phyloP scores from a whole-genome alignment of 805 yeast genomes.

The Ogataea corticis region DNA sequence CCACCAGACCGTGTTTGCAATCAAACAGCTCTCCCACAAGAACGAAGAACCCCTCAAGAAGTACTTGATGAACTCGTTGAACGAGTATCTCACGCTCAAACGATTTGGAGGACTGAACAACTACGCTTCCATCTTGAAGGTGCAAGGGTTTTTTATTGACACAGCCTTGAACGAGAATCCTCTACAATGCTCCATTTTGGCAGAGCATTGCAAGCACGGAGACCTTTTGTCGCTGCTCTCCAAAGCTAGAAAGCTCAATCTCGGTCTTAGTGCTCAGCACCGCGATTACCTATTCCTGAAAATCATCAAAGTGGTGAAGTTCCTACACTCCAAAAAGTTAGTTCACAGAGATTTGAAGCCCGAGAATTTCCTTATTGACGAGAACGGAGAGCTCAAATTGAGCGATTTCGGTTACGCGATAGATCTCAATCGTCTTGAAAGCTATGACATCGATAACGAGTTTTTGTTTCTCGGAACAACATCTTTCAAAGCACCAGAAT shows the following conservation, averaged over 20 bases:
- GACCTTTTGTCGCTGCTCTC: constrained; percentile 49
- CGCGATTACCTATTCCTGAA: constrained; percentile 51
- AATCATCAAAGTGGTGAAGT: constrained; percentile 50
- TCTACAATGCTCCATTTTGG: constrained; percentile 35
- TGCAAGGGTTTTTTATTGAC: constrained; percentile 17
- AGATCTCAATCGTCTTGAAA: constrained; percentile 29
- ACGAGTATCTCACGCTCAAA: constrained; percentile 30
- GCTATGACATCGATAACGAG: constrained; percentile 21
- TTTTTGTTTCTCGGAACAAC: constrained; percentile 47
- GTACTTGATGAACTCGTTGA: constrained; percentile 25
- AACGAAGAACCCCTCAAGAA: constrained; percentile 2
- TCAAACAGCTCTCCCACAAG: constrained; percentile 15
- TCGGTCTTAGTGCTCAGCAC: constrained; percentile 35
- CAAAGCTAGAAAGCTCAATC: constrained; percentile 37
- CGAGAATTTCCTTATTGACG: constrained; percentile 50
- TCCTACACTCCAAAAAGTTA: constrained; percentile 42
- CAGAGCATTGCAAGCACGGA: constrained; percentile 47
- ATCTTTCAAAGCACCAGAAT: constrained; percentile 57
- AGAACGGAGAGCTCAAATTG: constrained; percentile 44
- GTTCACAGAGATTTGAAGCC: constrained; percentile 57
- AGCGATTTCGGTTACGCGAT: constrained; percentile 55
- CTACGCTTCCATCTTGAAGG: constrained; percentile 13
- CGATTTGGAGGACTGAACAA: constrained; percentile 6
- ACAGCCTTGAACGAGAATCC: neutral
- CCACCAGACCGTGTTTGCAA: constrained; percentile 9